Base-by-base conservation (phyloP, 441 rosid species). In the Metrosideros polymorpha region DNA sequence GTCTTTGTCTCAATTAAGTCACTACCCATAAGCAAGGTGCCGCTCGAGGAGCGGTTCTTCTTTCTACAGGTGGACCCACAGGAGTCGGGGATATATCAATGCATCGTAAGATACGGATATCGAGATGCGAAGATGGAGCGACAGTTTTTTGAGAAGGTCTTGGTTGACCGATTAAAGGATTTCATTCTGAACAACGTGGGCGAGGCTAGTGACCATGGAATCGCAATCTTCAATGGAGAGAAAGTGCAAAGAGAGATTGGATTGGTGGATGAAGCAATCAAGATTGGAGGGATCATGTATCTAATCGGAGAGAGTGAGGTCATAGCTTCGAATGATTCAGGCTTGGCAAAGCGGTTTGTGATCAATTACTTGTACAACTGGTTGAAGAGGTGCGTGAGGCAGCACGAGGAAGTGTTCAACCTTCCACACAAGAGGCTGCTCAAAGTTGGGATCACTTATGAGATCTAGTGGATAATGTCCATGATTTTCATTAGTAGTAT, bases 61-160 rank as follows among this genome's bases (percentile, higher is more conserved):
- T 86, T 86, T n/a, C 71, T 24, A 39, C 75, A 50, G 4, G 53
- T 82, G 14, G 87, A 86, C 47, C 87, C 79, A 4, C 39, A 49
- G 35, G 84, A 86, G 15, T 83, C 29, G 7, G 42, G 76, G 9
- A 57, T 86, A 49, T 86, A 54, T 35, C 84, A 25, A 3, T 86
- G 87, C 22, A 30, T 82, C 6, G 84, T 86, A 30, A 82, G 87
- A 63, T 86, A 86, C 14, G 87, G 87, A 57, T 86, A 86, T 45
- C 43, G 53, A 51, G 84, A 86, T 19, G 25, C 15, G 49, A 51
- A 83, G 56, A 79, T 55, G 57, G 84, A 77, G 77, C 87, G 4
- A 4, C 76, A 79, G 24, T 63, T 24, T 51, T 82, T 82, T 49
- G 87, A 86, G 87, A 66, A 54, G 56, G 29, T 42, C 66, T 25